Conservation (phyloP, 1,284 basidiomycete species). For the Hymenochaete sp. region DNA sequence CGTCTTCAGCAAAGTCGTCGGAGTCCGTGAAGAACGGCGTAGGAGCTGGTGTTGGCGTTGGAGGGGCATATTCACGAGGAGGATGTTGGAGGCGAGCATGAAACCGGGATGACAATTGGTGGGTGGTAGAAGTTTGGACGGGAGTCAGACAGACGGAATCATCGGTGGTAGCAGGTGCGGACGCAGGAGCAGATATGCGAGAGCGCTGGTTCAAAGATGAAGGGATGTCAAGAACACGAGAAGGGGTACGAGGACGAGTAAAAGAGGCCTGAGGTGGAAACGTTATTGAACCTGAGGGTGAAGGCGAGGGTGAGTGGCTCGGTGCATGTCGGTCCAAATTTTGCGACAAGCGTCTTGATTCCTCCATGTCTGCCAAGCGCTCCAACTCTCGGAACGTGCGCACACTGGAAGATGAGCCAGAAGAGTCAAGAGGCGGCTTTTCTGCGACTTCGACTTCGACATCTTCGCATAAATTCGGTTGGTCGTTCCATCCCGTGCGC, state of each 20-base stretch:
- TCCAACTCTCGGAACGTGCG: constrained; percentile 24
- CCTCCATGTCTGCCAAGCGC: constrained; percentile 17
- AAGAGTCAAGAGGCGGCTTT: constrained; percentile 20
- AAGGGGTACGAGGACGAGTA: no score
- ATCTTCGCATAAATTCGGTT: background rate
- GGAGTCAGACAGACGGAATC: constrained; percentile 2
- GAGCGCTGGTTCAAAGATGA: no score
- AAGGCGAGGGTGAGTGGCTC: no score
- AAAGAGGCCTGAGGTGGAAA: no score
- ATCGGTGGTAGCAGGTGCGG: no score
- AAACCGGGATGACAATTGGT: background rate
- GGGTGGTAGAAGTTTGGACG: background rate
- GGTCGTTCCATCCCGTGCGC: constrained; percentile 24
- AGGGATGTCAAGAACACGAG: no score
- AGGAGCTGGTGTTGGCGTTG: constrained; percentile 15
- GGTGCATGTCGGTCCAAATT: no score
- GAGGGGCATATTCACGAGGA: constrained; percentile 20
- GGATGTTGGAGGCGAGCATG: constrained; percentile 11
- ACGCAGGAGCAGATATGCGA: no score
- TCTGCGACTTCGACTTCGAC: constrained; percentile 15
- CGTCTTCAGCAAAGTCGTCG: constrained; percentile 9
- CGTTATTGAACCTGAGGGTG: no score
- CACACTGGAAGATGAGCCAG: constrained; percentile 21
- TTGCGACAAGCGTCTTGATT: no score
- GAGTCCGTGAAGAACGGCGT: constrained; percentile 51